Percentiles rank a stretch among this genome's conserved stretches.
Evolutionary conservation across 176 grass and related monocot species (phyloP).

Genomic region (Otatea glauca): DNA sequence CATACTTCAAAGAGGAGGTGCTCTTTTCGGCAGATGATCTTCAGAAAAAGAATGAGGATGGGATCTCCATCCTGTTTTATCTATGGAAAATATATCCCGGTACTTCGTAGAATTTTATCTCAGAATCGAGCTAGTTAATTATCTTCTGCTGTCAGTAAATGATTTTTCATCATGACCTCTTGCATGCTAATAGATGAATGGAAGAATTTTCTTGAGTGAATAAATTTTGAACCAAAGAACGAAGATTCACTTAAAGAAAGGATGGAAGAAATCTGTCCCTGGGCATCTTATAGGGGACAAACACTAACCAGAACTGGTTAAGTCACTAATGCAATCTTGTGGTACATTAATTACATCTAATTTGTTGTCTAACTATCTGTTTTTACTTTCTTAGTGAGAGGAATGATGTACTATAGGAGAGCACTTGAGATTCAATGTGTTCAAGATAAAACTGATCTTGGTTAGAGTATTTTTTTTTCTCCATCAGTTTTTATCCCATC

Average conservation of each 20-base stretch:
- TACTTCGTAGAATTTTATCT: constrained; percentile 33
- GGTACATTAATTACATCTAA: constrained; percentile 15
- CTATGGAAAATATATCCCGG: constrained; percentile 88
- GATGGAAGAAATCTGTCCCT: constrained; percentile 44
- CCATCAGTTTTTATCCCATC: neutral
- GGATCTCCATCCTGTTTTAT: constrained; percentile 92
- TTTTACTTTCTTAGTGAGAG: constrained; percentile 74
- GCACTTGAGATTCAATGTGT: constrained; percentile 74
- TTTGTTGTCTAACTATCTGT: constrained; percentile 26
- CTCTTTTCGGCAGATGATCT: constrained; percentile 71
- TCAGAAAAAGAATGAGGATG: constrained; percentile 75
- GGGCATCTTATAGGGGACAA: constrained; percentile 91
- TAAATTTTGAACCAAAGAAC: constrained; percentile 27
- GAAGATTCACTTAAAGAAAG: constrained; percentile 16
- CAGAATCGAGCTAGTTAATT: neutral
- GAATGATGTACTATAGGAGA: constrained; percentile 95
- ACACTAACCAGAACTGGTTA: constrained; percentile 83
- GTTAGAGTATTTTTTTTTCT: constrained; percentile 41
- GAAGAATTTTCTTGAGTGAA: constrained; percentile 65
- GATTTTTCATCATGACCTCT: constrained; percentile 31
- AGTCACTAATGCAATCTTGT: constrained; percentile 12
- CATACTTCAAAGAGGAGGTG: constrained; percentile 95
- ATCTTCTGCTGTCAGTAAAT: constrained; percentile 19
- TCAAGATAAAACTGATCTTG: constrained; percentile 56
- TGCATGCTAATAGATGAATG: constrained; percentile 74